phyloP scores from a whole-genome alignment of 768 basidiomycete genomes.

The Phanerochaete carnosa region DNA sequence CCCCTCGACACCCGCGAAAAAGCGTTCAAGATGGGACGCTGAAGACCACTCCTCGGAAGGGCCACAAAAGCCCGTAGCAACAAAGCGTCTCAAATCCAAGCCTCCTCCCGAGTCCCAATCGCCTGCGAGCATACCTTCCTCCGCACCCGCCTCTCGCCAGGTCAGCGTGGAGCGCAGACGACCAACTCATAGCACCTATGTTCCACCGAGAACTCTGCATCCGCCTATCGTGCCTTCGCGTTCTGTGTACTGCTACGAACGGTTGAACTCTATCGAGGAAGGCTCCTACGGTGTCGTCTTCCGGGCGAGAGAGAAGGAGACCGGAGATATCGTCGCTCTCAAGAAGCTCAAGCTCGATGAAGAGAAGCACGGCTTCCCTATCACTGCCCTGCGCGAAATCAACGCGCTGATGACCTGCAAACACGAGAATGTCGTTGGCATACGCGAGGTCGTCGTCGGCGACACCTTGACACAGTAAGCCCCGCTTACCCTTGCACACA shows the following conservation, averaged over 20 bases:
- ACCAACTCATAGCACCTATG: constrained; percentile 59
- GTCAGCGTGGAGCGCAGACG: constrained; percentile 16
- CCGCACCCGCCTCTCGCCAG: constrained; percentile 7
- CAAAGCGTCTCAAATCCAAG: constrained; percentile 53
- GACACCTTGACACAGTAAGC: constrained; percentile 99
- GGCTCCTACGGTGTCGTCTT: constrained; percentile 98
- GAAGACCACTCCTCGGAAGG: constrained; percentile 43
- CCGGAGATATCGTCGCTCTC: constrained; percentile 92
- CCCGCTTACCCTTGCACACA: background rate
- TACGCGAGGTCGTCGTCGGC: constrained; percentile 96
- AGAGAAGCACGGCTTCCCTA: constrained; percentile 98
- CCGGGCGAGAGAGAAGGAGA: constrained; percentile 91
- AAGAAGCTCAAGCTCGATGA: constrained; percentile 99
- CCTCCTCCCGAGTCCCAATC: constrained; percentile 20
- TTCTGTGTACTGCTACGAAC: constrained; percentile 91
- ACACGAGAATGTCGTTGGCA: constrained; percentile 96
- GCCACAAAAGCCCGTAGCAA: constrained; percentile 36
- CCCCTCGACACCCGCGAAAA: constrained; percentile 57
- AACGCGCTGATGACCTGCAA: constrained; percentile 93
- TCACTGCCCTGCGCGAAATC: constrained; percentile 92
- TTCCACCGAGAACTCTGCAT: constrained; percentile 72
- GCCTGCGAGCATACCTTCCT: constrained; percentile 18
- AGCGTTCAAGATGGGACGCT: constrained; percentile 74
- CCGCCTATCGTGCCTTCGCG: constrained; percentile 83
- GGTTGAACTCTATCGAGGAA: constrained; percentile 97